These are phyloP conservation scores for Citrus mangshanensis DNA, from an alignment of 345 rosid genomes.

Conservation along the genomic window DNA sequence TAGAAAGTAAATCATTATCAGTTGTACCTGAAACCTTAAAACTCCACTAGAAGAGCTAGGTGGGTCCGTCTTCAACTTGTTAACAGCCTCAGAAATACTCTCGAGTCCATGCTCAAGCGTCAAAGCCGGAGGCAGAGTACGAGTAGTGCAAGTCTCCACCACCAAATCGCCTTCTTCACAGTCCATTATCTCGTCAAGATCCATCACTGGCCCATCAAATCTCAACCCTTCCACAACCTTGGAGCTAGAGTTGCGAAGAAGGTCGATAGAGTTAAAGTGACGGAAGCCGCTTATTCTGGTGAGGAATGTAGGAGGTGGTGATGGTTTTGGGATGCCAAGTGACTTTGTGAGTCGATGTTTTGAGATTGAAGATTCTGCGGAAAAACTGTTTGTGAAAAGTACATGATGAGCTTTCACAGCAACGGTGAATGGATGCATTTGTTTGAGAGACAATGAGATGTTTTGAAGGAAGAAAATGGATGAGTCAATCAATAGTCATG, in stretches of 20 bases:
- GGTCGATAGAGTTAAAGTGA: slow-evolving; percentile 6
- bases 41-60: slow-evolving; percentile 53
- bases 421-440: background rate
- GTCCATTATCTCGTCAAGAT: slow-evolving; percentile 26
- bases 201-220: slow-evolving; percentile 55
- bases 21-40: slow-evolving; percentile 66
- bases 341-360: background rate
- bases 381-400: slow-evolving; percentile 1
- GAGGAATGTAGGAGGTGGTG: slow-evolving; percentile 16
- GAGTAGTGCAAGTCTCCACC: slow-evolving; percentile 64
- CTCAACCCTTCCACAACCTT: slow-evolving; percentile 38
- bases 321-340: background rate
- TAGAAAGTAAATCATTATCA: background rate
- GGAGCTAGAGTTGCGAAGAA: background rate
- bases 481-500: too few relatives aligned
- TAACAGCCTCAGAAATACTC: slow-evolving; percentile 53
- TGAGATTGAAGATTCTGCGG: background rate
- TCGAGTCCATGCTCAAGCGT: slow-evolving; percentile 66
- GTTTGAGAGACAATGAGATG: too few relatives aligned
- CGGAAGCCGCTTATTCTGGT: slow-evolving; percentile 1
- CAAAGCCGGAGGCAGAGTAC: slow-evolving; percentile 76
- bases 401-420: slow-evolving; percentile 2
- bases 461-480: too few relatives aligned
- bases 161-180: slow-evolving; percentile 45
- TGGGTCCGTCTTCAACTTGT: slow-evolving; percentile 58